Evolutionary conservation across 2,329 filamentous ascomycete species (phyloP).

Genomic region (Xylaria sp.): DNA sequence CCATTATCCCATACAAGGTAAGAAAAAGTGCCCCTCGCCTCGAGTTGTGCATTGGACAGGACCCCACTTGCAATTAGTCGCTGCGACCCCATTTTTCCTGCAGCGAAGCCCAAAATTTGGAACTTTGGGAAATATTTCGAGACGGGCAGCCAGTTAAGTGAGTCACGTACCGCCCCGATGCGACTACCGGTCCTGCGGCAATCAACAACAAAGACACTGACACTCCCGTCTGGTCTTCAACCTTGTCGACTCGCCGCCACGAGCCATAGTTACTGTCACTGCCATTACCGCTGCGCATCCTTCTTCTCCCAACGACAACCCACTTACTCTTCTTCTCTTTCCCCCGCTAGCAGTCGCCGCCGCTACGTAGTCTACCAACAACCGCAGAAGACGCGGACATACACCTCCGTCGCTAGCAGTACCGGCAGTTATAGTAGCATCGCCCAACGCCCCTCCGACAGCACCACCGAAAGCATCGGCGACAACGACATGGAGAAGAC

Average conservation of each 20-base stretch:
- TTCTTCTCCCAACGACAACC: not conserved
- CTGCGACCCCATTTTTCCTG: slow-evolving; percentile 29
- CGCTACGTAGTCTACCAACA: no score
- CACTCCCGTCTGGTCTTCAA: slow-evolving; percentile 20
- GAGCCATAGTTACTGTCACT: not conserved
- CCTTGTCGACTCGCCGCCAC: not conserved
- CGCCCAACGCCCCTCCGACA: not conserved
- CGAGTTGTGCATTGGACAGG: slow-evolving; percentile 29
- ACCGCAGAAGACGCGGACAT: no score
- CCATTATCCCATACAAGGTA: no score
- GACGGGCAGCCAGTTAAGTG: slow-evolving; percentile 35
- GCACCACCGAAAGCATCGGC: not conserved
- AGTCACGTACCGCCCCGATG: slow-evolving; percentile 38
- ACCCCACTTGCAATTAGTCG: slow-evolving; percentile 34
- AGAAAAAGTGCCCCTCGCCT: slow-evolving; percentile 36
- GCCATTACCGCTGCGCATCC: not conserved
- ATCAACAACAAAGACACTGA: slow-evolving; percentile 28
- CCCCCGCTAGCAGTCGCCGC: no score
- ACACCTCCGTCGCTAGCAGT: no score
- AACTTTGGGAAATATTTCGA: slow-evolving; percentile 31
- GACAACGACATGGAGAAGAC: slow-evolving; percentile 27
- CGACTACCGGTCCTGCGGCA: slow-evolving; percentile 29
- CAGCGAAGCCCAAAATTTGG: slow-evolving; percentile 17
- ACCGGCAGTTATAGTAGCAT: no score
- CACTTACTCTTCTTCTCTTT: no score